Base-by-base conservation (phyloP, 164 flowering plant genomes). In the Cinnamomum chago region DNA sequence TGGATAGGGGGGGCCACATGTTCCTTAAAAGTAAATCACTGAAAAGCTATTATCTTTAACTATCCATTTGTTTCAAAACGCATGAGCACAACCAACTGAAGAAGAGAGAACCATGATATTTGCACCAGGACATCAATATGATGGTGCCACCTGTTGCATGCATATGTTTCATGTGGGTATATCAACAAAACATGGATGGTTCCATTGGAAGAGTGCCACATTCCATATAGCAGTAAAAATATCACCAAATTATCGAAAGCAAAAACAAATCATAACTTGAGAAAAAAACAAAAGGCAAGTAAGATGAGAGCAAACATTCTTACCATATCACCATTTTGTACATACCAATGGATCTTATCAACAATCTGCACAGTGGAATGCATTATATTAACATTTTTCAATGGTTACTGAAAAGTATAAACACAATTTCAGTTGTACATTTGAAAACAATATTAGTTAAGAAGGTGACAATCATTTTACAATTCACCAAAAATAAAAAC, bases 311-410 rank as follows among this genome's bases (percentile, higher is more conserved):
- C 33, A 72, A 7, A 35, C 47, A 27, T 23, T n/a, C 85, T 81
- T 81, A 92, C 97, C 86, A 73, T 89, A 72, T 92, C 93, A 52
- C 88, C 94, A 77, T 80, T 77, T 76, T 81, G 79, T 27, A 85
- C 87, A 82, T 90, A 92, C 82, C 85, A 85, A 72, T 86, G 93
- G 23, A 92, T 89, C 79, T 62, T 87, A 60, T 89, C 87, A 75
- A 86, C 95, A 86, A 92, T 86, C 95, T 92, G 94, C 88, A 83
- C 7, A 76, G 14, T 1, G 65, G 50, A 78, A 73, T 15, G 22
- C 64, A 50, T 23, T 27, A 64, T 72, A 67, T 80, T 76, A 83
- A 72, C 62, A 27, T 23, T 64, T 0, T n/a, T 62, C 40, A 62
- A 60, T 10, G 6, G 18, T 18, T 66, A 50, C 22, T 17, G 10